phyloP scores from a whole-genome alignment of 2,329 filamentous ascomycete genomes.

The Dendryphion nanum region DNA sequence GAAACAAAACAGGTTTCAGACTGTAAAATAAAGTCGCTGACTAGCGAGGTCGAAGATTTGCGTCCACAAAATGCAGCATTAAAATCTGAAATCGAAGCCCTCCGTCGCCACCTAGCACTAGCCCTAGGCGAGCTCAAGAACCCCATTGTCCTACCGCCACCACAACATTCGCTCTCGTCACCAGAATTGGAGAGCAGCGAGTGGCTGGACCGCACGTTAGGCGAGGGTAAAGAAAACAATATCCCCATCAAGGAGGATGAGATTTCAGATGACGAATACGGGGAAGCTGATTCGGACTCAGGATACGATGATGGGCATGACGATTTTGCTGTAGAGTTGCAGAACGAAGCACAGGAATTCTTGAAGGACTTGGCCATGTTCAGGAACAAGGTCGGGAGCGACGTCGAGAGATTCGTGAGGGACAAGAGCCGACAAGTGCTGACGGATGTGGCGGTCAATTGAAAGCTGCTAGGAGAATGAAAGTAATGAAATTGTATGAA shows the following conservation, averaged over 20 bases:
- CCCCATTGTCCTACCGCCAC: slow-evolving; percentile 67
- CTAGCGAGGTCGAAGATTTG: slow-evolving; percentile 48
- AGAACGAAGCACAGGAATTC: slow-evolving; percentile 81
- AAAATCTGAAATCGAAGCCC: slow-evolving; percentile 71
- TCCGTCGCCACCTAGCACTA: slow-evolving; percentile 83
- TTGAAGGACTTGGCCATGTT: slow-evolving; percentile 78
- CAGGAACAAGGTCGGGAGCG: slow-evolving; percentile 81
- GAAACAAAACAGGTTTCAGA: slow-evolving; percentile 87
- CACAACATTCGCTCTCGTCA: slow-evolving; percentile 19
- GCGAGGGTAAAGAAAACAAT: slow-evolving; percentile 24
- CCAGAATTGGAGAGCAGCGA: slow-evolving; percentile 34
- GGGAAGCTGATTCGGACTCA: slow-evolving; percentile 27
- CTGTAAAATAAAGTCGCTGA: slow-evolving; percentile 86
- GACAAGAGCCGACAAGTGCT: slow-evolving; percentile 24
- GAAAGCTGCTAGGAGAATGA: too few species aligned
- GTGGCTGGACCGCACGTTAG: slow-evolving; percentile 10
- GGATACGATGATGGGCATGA: slow-evolving; percentile 62
- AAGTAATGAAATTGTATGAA: too few species aligned
- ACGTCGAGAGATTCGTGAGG: slow-evolving; percentile 70
- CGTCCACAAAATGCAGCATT: slow-evolving; percentile 58
- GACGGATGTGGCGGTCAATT: slow-evolving; percentile 9
- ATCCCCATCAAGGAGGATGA: slow-evolving; percentile 29
- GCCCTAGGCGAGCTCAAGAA: slow-evolving; percentile 86
- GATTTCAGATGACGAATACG: slow-evolving; percentile 31
- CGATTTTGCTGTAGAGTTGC: slow-evolving; percentile 61